Conservation (phyloP, 306 rosid species). For the Cicer pinnatifidum region DNA sequence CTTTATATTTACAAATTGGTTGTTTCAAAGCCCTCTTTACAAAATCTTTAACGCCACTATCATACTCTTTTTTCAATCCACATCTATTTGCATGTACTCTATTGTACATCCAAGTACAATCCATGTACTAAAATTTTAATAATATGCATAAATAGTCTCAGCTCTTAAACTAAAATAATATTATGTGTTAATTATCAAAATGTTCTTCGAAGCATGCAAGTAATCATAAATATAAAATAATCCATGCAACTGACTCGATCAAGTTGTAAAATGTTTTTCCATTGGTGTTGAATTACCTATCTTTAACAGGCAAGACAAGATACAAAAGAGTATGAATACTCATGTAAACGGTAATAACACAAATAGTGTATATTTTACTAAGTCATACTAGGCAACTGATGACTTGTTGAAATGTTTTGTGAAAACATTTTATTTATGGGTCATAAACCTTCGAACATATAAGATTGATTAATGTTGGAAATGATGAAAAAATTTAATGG, state of each 20-base stretch:
- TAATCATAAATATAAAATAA: background rate
- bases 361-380: background rate
- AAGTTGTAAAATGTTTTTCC: background rate
- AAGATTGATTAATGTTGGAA: slow-evolving; percentile 4
- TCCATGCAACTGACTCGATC: background rate
- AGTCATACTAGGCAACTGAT: slow-evolving; percentile 1
- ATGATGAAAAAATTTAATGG: too few species aligned
- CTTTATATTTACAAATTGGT: too few species aligned
- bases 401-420: slow-evolving; percentile 14
- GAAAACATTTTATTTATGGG: slow-evolving; percentile 15
- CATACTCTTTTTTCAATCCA: too few species aligned
- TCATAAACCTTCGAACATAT: slow-evolving; percentile 8
- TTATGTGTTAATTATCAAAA: too few species aligned
- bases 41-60: too few species aligned
- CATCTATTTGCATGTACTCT: too few species aligned
- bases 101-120: too few species aligned
- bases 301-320: slow-evolving; percentile 19
- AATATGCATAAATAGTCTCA: too few species aligned
- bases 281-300: slow-evolving; percentile 6
- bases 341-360: background rate
- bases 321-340: slow-evolving; percentile 10
- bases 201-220: too few species aligned
- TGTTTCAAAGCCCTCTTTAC: too few species aligned
- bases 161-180: too few species aligned
- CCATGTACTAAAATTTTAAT: too few species aligned